A percentile compares a stretch with the other conserved stretches of the same genome.
Conservation (phyloP, 331 rosid genomes). For the Malus hybrid region DNA sequence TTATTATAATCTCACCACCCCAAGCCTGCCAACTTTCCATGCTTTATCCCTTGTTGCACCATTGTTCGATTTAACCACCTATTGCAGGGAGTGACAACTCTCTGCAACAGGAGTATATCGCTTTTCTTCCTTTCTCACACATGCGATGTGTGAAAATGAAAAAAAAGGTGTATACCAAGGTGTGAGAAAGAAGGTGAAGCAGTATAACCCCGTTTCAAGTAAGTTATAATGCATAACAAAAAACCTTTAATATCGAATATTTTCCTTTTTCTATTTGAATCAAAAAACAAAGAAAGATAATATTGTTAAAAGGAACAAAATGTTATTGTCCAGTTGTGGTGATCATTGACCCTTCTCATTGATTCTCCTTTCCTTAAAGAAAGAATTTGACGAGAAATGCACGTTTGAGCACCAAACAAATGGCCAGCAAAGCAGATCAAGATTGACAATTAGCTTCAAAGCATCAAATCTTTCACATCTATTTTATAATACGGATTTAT, state of each 20-base stretch:
- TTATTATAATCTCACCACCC: neutral
- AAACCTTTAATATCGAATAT: no score
- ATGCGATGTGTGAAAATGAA: no score
- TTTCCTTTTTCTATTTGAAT: neutral
- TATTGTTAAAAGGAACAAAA: neutral
- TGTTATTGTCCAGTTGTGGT: neutral
- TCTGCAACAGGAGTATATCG: no score
- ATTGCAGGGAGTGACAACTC: no score
- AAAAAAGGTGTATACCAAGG: fast-evolving
- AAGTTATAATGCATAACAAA: no score
- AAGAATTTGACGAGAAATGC: no score
- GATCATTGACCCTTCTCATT: neutral
- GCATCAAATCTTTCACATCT: slow-evolving; percentile 26
- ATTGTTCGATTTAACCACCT: neutral
- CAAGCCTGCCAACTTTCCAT: neutral
- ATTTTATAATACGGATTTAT: slow-evolving; percentile 7
- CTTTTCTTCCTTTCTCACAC: no score
- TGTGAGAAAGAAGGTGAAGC: no score
- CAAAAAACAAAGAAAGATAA: neutral
- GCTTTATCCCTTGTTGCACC: neutral
- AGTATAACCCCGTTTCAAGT: no score
- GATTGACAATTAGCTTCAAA: slow-evolving; percentile 12
- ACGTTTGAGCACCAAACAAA: neutral
- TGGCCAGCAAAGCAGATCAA: slow-evolving; percentile 12
- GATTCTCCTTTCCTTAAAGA: neutral